A percentile compares a stretch with the other conserved stretches of the same genome.
Conservation (phyloP, 805 yeast species). For the Kazachstania psychrophila region DNA sequence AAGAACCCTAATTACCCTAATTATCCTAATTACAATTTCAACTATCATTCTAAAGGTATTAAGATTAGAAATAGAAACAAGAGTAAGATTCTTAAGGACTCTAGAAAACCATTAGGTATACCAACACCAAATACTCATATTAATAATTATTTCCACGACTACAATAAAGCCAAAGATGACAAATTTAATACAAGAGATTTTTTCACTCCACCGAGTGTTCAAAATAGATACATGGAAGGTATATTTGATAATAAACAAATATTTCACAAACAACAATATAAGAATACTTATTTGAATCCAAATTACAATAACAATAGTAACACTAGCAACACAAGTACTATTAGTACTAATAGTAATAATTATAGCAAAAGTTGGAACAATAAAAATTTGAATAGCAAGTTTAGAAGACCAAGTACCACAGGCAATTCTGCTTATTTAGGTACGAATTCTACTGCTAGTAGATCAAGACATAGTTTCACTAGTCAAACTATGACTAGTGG, state of each 20-base stretch:
- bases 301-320: slow-evolving; percentile 6
- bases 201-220: slow-evolving; percentile 70
- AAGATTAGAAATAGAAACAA: slow-evolving; percentile 19
- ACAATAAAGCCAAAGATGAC: slow-evolving; percentile 17
- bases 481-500: slow-evolving; percentile 5
- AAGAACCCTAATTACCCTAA: neutral
- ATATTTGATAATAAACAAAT: slow-evolving; percentile 36
- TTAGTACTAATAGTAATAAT: slow-evolving; percentile 1
- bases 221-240: slow-evolving; percentile 58
- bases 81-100: slow-evolving; percentile 25
- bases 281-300: slow-evolving; percentile 3
- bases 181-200: slow-evolving; percentile 57
- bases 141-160: slow-evolving; percentile 33
- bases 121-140: slow-evolving; percentile 47
- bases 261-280: slow-evolving; percentile 21
- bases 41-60: slow-evolving; percentile 20
- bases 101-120: slow-evolving; percentile 54
- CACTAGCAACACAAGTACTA: slow-evolving; percentile 2
- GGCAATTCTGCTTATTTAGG: slow-evolving; percentile 12
- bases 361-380: slow-evolving; percentile 5
- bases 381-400: slow-evolving; percentile 6
- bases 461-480: slow-evolving; percentile 7
- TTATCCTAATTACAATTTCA: slow-evolving; percentile 8
- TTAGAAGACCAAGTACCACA: slow-evolving; percentile 20
- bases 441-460: slow-evolving; percentile 3